Base-by-base conservation (phyloP, 2,329 filamentous ascomycete genomes). In the Pseudocercospora macadamiae region DNA sequence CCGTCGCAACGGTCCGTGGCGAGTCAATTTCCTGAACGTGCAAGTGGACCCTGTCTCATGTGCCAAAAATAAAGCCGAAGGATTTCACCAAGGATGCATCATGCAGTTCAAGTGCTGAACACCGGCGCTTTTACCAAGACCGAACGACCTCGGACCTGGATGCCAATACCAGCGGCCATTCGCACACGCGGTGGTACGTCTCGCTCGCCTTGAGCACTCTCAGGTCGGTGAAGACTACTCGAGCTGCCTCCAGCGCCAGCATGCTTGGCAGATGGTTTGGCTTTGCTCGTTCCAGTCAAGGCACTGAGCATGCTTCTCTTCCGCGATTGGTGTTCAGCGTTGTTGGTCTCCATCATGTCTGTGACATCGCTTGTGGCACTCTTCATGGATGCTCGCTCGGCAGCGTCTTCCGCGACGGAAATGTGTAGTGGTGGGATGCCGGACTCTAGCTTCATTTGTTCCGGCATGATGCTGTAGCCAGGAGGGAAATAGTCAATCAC, bases 401-500 rank as follows among this genome's bases (percentile, higher is more conserved):
- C 73, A 26, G 75, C 74, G 25, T 79, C 77, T 10, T 74, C 68
- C 10, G 73, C 65, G 21, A 80, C 75, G 3, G 78, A 78, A 7
- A 70, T 73, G n/a, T 70, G 73, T 25, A 82, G 70, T 4, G 77
- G 70, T 5, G 80, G 79, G 26, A 82, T 80, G 23, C 79, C 78
- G 3, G 79, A 77, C 73, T 97, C 95, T 3, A 91, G 77, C 70
- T 96, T 96, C 93, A 97, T 97, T 63, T 90, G 82, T 3, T 88
- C 83, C 2, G 86, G 79, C 61, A 88, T 82, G 57, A 97, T 81
- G 39, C 81, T 74, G 44, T 89, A 84, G 42, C 90, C 90, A 0
- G 95, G 93, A 57, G 88, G 78, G 53, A 93, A 92, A 72, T 96
- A 97, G 62, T 89, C 86, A 61, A 99, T 89, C 42, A 86, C 87